phyloP scores from a whole-genome alignment of 768 basidiomycete genomes.

The Leccinum boreale region DNA sequence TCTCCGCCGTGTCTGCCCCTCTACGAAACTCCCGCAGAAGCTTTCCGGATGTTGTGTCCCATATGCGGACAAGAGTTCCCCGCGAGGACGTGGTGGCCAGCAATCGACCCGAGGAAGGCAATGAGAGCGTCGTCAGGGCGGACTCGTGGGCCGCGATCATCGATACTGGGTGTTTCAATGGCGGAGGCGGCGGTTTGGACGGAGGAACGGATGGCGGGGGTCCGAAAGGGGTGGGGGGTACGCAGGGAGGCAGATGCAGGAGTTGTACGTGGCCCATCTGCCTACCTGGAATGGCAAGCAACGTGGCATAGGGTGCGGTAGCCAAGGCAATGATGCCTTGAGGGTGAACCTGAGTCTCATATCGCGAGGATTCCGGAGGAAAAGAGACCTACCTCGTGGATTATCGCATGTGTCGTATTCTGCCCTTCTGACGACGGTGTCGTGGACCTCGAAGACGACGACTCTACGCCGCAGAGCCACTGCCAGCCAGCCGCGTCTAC shows the following conservation, averaged over 20 bases:
- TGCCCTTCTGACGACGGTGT: conserved; percentile 56
- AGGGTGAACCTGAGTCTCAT: background rate
- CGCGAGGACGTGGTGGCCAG: conserved; percentile 81
- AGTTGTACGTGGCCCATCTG: conserved; percentile 89
- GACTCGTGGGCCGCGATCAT: conserved; percentile 84
- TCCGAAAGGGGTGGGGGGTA: conserved; percentile 51
- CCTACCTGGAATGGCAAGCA: conserved; percentile 82
- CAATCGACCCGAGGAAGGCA: conserved; percentile 73
- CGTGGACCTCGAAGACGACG: conserved; percentile 70
- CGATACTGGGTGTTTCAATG: conserved; percentile 63
- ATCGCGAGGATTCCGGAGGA: conserved; percentile 1
- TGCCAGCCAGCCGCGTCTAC: conserved; percentile 80
- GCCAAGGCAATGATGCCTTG: conserved; percentile 80
- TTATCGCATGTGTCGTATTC: conserved; percentile 92
- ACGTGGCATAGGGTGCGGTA: conserved; percentile 69
- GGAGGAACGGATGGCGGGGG: conserved; percentile 53
- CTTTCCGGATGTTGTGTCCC: conserved; percentile 73
- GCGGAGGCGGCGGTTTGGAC: conserved; percentile 53
- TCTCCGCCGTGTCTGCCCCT: conserved; percentile 87
- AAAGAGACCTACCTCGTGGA: conserved; percentile 55
- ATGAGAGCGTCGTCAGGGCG: conserved; percentile 72
- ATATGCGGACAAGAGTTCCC: conserved; percentile 85
- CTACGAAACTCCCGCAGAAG: conserved; percentile 77
- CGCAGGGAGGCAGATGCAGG: conserved; percentile 79
- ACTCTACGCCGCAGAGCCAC: conserved; percentile 78